Conservation (phyloP, 1,284 basidiomycete genomes). For the Malassezia dermatis region DNA sequence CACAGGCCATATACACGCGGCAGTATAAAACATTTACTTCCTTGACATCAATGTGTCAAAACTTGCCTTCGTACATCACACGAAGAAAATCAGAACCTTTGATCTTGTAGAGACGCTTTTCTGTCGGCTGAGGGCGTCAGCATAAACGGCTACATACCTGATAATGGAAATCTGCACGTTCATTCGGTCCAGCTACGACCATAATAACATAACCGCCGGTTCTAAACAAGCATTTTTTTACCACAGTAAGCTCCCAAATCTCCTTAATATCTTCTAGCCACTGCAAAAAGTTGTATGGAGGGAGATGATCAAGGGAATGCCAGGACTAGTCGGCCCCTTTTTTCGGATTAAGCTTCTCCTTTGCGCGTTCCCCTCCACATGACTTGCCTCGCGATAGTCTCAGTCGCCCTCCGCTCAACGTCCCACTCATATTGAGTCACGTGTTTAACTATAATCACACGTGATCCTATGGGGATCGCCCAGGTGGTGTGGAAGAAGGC, state of each 20-base stretch:
- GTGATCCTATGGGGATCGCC: constrained; percentile 3
- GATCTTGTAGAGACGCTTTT: constrained; percentile 46
- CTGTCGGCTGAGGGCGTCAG: constrained; percentile 23
- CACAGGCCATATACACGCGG: constrained; percentile 52
- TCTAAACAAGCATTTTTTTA: constrained; percentile 44
- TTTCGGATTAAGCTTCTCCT: background rate
- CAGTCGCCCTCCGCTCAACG: too few species aligned
- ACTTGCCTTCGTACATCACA: constrained; percentile 65
- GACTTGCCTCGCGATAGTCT: background rate
- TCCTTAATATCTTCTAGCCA: constrained; percentile 46
- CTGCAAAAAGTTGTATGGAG: constrained; percentile 46
- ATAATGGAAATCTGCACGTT: constrained; percentile 41
- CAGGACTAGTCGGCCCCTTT: background rate
- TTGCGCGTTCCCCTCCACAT: background rate
- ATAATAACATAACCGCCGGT: constrained; percentile 43
- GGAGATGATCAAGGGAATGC: constrained; percentile 18
- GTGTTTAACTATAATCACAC: constrained; percentile 14
- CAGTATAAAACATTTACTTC: constrained; percentile 95
- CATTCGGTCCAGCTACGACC: constrained; percentile 45
- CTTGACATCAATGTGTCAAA: constrained; percentile 75
- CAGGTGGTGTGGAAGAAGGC: constrained; percentile 7
- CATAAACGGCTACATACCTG: constrained; percentile 15
- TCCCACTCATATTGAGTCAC: background rate
- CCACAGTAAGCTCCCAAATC: constrained; percentile 45
- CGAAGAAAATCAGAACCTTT: constrained; percentile 65